phyloP scores from a whole-genome alignment of 2,329 filamentous ascomycete species.

The Lasiodiplodia gonubiensis region DNA sequence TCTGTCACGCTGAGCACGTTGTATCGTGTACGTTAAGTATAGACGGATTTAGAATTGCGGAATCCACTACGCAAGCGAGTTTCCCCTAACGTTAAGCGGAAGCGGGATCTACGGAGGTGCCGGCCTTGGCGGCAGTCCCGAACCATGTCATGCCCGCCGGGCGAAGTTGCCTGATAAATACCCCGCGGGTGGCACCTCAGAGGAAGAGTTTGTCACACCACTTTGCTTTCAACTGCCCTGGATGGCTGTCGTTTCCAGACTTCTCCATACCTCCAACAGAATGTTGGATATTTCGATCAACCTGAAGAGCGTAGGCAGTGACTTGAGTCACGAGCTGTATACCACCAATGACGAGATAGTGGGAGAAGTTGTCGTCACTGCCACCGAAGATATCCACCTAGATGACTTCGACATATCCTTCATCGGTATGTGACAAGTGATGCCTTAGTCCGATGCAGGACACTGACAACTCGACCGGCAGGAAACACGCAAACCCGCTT shows the following conservation, averaged over 20 bases:
- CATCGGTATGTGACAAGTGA: background rate
- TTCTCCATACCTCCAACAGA: background rate
- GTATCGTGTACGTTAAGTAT: constrained; percentile 14
- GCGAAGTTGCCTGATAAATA: background rate
- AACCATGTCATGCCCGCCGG: background rate
- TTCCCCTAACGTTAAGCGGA: constrained; percentile 20
- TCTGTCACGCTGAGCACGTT: background rate
- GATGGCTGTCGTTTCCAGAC: background rate
- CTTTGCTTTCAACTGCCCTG: background rate
- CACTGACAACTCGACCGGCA: background rate
- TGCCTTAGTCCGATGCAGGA: no score
- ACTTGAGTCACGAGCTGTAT: background rate
- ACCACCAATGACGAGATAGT: background rate
- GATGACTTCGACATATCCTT: background rate
- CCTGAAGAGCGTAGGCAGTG: background rate
- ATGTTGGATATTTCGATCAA: background rate
- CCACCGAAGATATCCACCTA: background rate
- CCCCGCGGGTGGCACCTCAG: background rate
- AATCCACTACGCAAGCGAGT: background rate
- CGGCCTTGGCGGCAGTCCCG: background rate
- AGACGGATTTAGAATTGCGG: constrained; percentile 7
- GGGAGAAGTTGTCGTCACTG: background rate
- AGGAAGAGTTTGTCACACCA: no score
- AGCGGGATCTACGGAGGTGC: background rate
- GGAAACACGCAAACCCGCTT: background rate